phyloP scores from a whole-genome alignment of 176 grass and related monocot species.

The Luzula sylvatica region DNA sequence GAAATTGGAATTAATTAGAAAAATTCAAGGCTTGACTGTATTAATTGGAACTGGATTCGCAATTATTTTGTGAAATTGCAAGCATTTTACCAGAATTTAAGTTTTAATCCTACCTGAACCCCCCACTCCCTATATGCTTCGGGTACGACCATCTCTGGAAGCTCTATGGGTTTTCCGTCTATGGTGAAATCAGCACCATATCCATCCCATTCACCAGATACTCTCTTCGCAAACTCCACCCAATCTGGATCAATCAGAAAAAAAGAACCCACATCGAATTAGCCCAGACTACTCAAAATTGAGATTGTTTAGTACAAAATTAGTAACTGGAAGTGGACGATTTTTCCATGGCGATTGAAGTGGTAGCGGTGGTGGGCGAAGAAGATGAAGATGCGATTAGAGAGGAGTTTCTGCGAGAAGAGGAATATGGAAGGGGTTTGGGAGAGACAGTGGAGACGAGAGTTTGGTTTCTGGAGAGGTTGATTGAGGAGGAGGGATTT shows the following conservation, averaged over 20 bases:
- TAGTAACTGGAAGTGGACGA: background rate
- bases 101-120: constrained; percentile 24
- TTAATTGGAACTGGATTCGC: too few relatives aligned
- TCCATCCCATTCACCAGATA: constrained; percentile 96
- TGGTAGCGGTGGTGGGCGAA: constrained; percentile 6
- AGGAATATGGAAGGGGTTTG: background rate
- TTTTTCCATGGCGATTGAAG: constrained; percentile 1
- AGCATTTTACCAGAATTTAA: background rate
- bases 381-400: constrained; percentile 1
- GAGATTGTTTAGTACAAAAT: background rate
- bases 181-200: constrained; percentile 73
- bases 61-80: too few relatives aligned
- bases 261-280: background rate
- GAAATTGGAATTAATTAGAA: too few relatives aligned
- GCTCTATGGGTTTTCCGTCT: constrained; percentile 52
- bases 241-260: constrained; percentile 31
- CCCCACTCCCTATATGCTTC: constrained; percentile 80
- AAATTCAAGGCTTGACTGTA: too few relatives aligned
- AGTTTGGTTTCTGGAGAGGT: constrained; percentile 7
- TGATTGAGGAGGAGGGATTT: background rate
- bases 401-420: background rate
- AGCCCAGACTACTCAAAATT: background rate
- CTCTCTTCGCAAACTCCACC: constrained; percentile 51
- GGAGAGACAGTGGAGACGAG: background rate
- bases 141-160: constrained; percentile 64